phyloP scores from a whole-genome alignment of 2,329 filamentous ascomycete species.

The Didymella glomerata region DNA sequence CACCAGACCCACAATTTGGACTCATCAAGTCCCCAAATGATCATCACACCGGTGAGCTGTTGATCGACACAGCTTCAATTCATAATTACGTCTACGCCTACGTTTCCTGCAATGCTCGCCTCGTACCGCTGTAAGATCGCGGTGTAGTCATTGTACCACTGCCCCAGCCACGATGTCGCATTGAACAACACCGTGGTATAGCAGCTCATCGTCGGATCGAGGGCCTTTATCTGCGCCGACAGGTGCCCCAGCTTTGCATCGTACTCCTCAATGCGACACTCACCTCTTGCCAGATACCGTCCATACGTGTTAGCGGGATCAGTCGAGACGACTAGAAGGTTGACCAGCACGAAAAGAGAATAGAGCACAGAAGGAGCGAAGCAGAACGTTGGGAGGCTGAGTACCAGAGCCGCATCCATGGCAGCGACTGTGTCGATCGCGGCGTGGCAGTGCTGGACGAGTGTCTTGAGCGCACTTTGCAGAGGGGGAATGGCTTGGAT shows the following conservation, averaged over 20 bases:
- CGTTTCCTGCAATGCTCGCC: slow-evolving; percentile 17
- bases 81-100: slow-evolving; percentile 9
- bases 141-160: slow-evolving; percentile 38
- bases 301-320: slow-evolving; percentile 40
- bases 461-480: slow-evolving; percentile 21
- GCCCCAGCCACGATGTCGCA: slow-evolving; percentile 38
- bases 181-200: slow-evolving; percentile 40
- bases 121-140: slow-evolving; percentile 37
- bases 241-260: slow-evolving; percentile 30
- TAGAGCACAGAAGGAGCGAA: slow-evolving; percentile 38
- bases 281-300: slow-evolving; percentile 26
- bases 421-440: slow-evolving; percentile 31
- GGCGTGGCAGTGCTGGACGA: slow-evolving; percentile 37
- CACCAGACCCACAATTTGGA: not conserved
- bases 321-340: slow-evolving; percentile 29
- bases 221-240: slow-evolving; percentile 22
- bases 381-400: slow-evolving; percentile 36
- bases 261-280: slow-evolving; percentile 35
- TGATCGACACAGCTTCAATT: slow-evolving; percentile 1
- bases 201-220: slow-evolving; percentile 39
- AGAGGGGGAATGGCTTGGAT: slow-evolving; percentile 29
- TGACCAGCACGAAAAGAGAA: slow-evolving; percentile 39
- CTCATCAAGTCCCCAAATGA: not conserved
- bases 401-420: slow-evolving; percentile 36
- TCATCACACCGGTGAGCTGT: not conserved